Percentiles rank a stretch among this genome's conserved stretches.
Conservation (phyloP, 2,329 filamentous ascomycete genomes). For the Basipetospora chlamydospora region DNA sequence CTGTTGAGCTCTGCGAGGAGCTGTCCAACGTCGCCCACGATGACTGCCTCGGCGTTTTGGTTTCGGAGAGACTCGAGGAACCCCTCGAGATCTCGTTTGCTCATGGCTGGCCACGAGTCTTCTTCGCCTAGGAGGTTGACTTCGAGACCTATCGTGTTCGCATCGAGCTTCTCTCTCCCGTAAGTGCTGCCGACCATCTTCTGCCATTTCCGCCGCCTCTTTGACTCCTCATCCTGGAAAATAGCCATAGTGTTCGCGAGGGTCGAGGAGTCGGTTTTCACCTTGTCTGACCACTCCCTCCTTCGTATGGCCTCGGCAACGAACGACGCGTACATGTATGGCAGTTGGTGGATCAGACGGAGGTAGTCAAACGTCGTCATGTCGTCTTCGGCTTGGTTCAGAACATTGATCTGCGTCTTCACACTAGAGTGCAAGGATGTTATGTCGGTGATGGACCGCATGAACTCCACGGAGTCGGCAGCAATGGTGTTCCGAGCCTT, state of each 20-base stretch:
- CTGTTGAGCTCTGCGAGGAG: constrained; percentile 65
- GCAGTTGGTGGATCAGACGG: constrained; percentile 66
- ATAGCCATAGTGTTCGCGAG: constrained; percentile 85
- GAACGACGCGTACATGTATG: constrained; percentile 80
- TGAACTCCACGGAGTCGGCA: constrained; percentile 52
- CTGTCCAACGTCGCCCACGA: constrained; percentile 60
- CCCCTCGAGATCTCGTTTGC: constrained; percentile 59
- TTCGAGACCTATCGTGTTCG: constrained; percentile 62
- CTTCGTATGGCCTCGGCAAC: constrained; percentile 74
- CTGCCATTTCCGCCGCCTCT: constrained; percentile 78
- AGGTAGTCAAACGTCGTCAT: constrained; percentile 70
- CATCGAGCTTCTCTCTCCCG: constrained; percentile 49
- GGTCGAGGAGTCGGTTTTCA: constrained; percentile 72
- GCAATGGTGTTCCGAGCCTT: constrained; percentile 56
- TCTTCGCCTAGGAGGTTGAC: constrained; percentile 73
- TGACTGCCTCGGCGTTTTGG: constrained; percentile 48
- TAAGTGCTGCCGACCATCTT: constrained; percentile 69
- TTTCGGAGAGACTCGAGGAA: constrained; percentile 54
- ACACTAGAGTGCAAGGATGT: constrained; percentile 61
- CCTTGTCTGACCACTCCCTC: constrained; percentile 82
- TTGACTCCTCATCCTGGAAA: constrained; percentile 85
- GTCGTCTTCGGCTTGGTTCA: constrained; percentile 62
- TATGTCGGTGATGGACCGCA: constrained; percentile 70
- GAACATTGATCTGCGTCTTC: constrained; percentile 54
- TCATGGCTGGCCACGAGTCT: constrained; percentile 64